A percentile compares a stretch with the other conserved stretches of the same genome.
Evolutionary conservation across 768 basidiomycete species (phyloP).

Genomic region (Hericium coralloides): DNA sequence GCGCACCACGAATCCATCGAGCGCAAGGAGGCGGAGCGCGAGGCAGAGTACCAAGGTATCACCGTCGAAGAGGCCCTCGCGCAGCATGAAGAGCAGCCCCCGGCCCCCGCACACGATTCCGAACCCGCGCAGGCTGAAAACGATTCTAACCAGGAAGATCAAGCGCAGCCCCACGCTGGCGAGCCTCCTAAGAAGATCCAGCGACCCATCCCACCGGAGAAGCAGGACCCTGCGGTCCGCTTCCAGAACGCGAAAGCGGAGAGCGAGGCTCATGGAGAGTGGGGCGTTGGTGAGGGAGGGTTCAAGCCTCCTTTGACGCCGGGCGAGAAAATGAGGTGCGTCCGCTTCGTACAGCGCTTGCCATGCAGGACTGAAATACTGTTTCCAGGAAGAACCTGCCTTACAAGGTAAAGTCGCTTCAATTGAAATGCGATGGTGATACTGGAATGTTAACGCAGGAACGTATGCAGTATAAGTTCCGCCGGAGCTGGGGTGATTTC

Average conservation of each 20-base stretch:
- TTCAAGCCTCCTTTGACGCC: constrained; percentile 67
- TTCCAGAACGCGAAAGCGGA: constrained; percentile 49
- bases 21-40: constrained; percentile 69
- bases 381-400: constrained; percentile 61
- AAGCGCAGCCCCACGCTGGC: constrained; percentile 5
- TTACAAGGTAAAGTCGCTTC: constrained; percentile 60
- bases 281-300: constrained; percentile 64
- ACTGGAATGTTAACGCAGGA: constrained; percentile 42
- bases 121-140: constrained; percentile 7
- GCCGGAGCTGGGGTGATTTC: constrained; percentile 82
- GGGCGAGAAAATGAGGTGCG: constrained; percentile 67
- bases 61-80: constrained; percentile 59
- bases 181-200: constrained; percentile 29
- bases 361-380: neutral
- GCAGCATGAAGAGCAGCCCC: constrained; percentile 28
- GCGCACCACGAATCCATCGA: constrained; percentile 84
- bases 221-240: constrained; percentile 56
- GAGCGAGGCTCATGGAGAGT: constrained; percentile 47
- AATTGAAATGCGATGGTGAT: constrained; percentile 1
- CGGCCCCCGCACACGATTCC: neutral
- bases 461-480: constrained; percentile 84
- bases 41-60: constrained; percentile 80
- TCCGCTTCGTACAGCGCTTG: neutral
- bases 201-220: constrained; percentile 54
- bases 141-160: constrained; percentile 1